phyloP scores from a whole-genome alignment of 352 stramenopile genomes.

The Globisporangium megalacanthum region DNA sequence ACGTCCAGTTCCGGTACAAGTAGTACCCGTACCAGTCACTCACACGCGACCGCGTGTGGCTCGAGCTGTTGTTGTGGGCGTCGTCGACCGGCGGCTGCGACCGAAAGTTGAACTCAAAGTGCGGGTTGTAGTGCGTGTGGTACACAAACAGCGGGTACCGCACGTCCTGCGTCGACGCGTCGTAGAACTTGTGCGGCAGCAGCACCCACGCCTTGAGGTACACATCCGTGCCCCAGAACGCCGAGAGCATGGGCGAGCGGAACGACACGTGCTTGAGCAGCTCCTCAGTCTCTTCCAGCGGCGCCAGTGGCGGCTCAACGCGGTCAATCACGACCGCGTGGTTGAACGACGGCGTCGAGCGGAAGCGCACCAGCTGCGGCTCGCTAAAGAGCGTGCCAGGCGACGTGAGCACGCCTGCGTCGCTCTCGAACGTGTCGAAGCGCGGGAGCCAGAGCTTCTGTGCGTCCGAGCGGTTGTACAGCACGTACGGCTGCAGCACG shows the following conservation, averaged over 20 bases:
- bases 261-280: conserved; percentile 66
- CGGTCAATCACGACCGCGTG: conserved; percentile 44
- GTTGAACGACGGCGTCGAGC: conserved; percentile 20
- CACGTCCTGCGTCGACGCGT: conserved; percentile 35
- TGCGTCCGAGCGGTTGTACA: conserved; percentile 38
- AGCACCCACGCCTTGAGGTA: conserved; percentile 67
- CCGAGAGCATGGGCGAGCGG: conserved; percentile 47
- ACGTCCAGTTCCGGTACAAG: conserved; percentile 73
- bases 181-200: conserved; percentile 65
- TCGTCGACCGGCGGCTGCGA: conserved; percentile 16
- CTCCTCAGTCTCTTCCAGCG: conserved; percentile 36
- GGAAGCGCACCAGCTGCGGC: conserved; percentile 42
- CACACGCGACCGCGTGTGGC: conserved; percentile 1
- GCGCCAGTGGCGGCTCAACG: conserved; percentile 27
- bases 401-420: conserved; percentile 33
- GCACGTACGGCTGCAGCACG: conserved; percentile 34
- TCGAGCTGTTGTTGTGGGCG: conserved; percentile 12
- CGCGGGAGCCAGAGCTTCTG: conserved; percentile 29
- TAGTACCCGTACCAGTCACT: conserved; percentile 60
- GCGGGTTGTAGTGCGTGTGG: conserved; percentile 65
- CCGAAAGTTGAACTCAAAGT: conserved; percentile 56
- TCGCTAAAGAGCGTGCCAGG: conserved; percentile 57
- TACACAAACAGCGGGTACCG: conserved; percentile 73
- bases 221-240: conserved; percentile 69
- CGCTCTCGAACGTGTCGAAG: conserved; percentile 35